Evolutionary conservation across 176 grass and related monocot genomes (phyloP), one percentile per base, ranked within the genome.

Genomic region (Guadua angustifolia): DNA sequence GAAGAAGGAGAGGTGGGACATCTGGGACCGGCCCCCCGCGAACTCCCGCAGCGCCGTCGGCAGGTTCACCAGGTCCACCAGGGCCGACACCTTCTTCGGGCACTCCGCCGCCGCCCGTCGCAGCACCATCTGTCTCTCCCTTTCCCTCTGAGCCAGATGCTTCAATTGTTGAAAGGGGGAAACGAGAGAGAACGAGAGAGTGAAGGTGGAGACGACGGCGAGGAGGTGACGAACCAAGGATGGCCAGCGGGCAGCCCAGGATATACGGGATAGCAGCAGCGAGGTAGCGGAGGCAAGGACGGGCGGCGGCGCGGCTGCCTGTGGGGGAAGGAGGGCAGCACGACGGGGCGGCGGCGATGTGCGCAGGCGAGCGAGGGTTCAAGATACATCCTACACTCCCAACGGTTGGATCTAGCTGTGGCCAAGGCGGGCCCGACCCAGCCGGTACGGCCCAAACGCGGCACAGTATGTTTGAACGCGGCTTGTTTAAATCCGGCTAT

Each of bases 1-100:
- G 87, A 95, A 97, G 87, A 95, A 97, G 33, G 87, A 75, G 79
- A 98, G 82, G 82, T 90, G 95, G 26, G 89, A 95, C 89, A 98
- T 93, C 85, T 95, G 92, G 47, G 95, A 95, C 26, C 68, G 90
- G 9, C 89, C 91, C 5, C 92, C 95, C 0, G 87, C 87, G 62
- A 98, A 98, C 53, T 91, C 86, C 52, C 92, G 82, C 71, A 98
- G 72, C 52, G 62, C 80, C 9, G 91, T 90, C 0, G 92, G 90
- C 16, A 98, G 89, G 73, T 98, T 93, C 7, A 93, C 83, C 43
- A 95, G 89, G 73, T 98, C 95, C 7, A 93, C 83, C 49, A 95
- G 87, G 15, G 66, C 72, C 9, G 95, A 93, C 39, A 95, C 87
- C 91, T 95, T 95, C 91, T 93, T 98, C 33, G 89, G 95, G 58